A percentile compares a stretch with the other conserved stretches of the same genome.
phyloP scores from a whole-genome alignment of 2,329 filamentous ascomycete species.

The Hypomyces perniciosus region DNA sequence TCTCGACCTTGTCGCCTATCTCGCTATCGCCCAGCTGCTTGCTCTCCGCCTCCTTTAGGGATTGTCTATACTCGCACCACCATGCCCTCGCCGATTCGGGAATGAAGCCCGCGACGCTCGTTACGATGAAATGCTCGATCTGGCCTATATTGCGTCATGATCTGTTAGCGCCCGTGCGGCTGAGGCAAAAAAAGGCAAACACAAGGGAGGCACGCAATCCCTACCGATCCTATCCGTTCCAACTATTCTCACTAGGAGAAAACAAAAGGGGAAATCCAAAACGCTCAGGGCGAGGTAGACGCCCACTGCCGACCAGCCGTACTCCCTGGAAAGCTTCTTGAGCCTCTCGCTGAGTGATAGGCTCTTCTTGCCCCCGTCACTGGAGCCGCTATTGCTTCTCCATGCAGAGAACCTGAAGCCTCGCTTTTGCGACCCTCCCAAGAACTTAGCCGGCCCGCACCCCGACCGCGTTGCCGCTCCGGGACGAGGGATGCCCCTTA shows the following conservation, averaged over 20 bases:
- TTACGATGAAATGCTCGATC: conserved; percentile 62
- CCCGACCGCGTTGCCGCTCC: conserved; percentile 7
- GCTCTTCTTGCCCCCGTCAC: conserved; percentile 19
- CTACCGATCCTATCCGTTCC: conserved; percentile 81
- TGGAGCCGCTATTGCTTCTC: conserved; percentile 21
- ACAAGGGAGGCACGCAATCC: conserved; percentile 12
- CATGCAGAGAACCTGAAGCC: conserved; percentile 32
- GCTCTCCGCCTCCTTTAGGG: conserved; percentile 40
- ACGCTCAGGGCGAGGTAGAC: conserved; percentile 80
- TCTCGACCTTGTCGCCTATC: conserved; percentile 42
- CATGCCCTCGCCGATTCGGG: conserved; percentile 52
- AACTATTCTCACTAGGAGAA: conserved; percentile 73
- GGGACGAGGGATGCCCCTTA: conserved; percentile 3
- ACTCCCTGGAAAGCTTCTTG: conserved; percentile 81
- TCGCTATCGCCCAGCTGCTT: conserved; percentile 38
- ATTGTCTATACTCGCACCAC: conserved; percentile 45
- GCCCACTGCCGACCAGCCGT: conserved; percentile 89
- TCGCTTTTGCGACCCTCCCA: conserved; percentile 22
- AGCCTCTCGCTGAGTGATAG: conserved; percentile 62
- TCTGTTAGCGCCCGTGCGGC: conserved; percentile 5
- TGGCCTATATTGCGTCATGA: conserved; percentile 36
- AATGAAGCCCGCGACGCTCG: conserved; percentile 51
- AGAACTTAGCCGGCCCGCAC: conserved; percentile 13
- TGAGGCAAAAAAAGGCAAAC: background rate
- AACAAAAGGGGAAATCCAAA: conserved; percentile 92